Evolutionary conservation across 768 basidiomycete genomes (phyloP), one percentile per base, ranked within the genome.

Genomic region (Suillus cothurnatus): DNA sequence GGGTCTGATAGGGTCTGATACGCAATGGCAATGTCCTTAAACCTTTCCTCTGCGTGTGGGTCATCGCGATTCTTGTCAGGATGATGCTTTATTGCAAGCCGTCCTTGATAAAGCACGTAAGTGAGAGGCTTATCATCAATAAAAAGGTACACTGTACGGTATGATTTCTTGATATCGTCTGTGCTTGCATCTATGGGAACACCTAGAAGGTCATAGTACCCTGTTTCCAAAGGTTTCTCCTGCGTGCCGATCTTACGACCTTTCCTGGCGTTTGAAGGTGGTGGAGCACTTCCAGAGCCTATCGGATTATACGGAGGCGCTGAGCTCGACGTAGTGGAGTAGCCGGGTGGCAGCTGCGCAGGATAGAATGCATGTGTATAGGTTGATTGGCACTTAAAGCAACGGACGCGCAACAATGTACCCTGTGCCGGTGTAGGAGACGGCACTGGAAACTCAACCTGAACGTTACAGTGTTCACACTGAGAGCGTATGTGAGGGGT

Each of bases 61-160:
- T 95, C 94, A 71, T 91, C 88, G 1, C 87, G 93, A 73, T 96
- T 95, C 82, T 95, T 95, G 84, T 95, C 94, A 0, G 94, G 94
- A 74, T 95, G 94, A 71, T 90, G 88, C 76, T 94, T 94, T 78
- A 97, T 95, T 2, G 94, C 94, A 60, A 94, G 82, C 7, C 90
- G 86, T 52, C 92, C 90, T 93, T 63, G 31, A 61, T 9, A 38
- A 52, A 52, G 19, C 58, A 41, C 19, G 58, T 59, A 28, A 59
- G 58, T 21, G 19, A 39, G 12, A 39, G 11, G 19, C 12, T 6
- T 58, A 15, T 59, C 12, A 28, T 57, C 15, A 23, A 21, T 1
- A 19, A n/a, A 21, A 17, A 50, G 14, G 28, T n/a, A 52, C 8
- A 64, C 81, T 86, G 66, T 72, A 90, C 95, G 87, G 78, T 97